Evolutionary conservation across 2,329 filamentous ascomycete genomes (phyloP), one percentile per base, ranked within the genome.

Genomic region (Alternaria brassicicola): DNA sequence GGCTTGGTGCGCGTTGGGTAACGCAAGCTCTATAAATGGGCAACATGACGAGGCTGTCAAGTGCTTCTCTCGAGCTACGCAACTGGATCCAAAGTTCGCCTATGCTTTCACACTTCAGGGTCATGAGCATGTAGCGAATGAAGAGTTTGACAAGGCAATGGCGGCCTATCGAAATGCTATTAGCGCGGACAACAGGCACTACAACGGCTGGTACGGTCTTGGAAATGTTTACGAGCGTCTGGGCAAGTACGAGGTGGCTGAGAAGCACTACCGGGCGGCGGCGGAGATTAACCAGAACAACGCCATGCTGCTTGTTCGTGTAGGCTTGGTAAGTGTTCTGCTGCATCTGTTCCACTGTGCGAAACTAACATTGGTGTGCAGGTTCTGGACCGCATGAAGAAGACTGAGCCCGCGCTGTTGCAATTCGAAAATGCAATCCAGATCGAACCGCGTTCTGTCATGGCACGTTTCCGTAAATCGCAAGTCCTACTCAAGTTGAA

Each of bases 131-230:
- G 89, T 98, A 42, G 87, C 91, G 33, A 98, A 97, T 66, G 96
- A 99, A 78, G 96, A 99, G 76, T 97, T 95, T 72, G 94, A 98
- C 74, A 97, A 97, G 75, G 95, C 95, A 0, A 85, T 97, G 42
- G 87, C 89, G 36, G 89, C 92, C 2, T 99, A 97, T 77, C 88
- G 96, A 31, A 87, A 89, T 52, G 93, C 92, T 2, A 91, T 99
- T 66, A 86, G 89, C 42, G 92, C 92, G 0, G 93, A 99, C 71
- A 88, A 86, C 54, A 88, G 94, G 19, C 94, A 97, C 75, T 99
- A 98, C 81, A 97, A 97, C 73, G 95, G 94, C n/a, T 98, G 96
- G 86, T 99, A 98, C 75, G 95, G 95, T 19, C 78, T 89, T n/a
- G 87, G 86, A 7, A 84, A 81, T 33, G 93, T 97, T 1, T 95